phyloP scores from a whole-genome alignment of 192 early-diverging fungal species.

The Physocladia obscura region DNA sequence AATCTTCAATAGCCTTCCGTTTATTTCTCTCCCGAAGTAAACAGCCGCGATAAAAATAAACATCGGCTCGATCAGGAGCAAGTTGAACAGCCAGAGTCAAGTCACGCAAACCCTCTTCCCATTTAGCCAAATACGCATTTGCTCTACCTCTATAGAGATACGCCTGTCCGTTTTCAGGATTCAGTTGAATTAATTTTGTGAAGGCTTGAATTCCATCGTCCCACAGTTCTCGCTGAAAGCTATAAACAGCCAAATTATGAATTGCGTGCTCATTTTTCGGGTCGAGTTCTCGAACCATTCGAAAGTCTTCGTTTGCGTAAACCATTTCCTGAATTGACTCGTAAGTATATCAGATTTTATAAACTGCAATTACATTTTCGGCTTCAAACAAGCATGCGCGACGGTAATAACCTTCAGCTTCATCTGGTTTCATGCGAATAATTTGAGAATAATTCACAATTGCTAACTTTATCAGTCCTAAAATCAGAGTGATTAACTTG shows the following conservation, averaged over 20 bases:
- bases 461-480: constrained; percentile 47
- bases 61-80: constrained; percentile 38
- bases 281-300: constrained; percentile 51
- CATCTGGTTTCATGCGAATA: constrained; percentile 51
- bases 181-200: constrained; percentile 42
- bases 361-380: constrained; percentile 40
- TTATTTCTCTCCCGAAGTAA: constrained; percentile 45
- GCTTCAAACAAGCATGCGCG: constrained; percentile 52
- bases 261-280: constrained; percentile 53
- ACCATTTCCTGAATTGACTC: constrained; percentile 39
- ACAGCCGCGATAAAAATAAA: constrained; percentile 51
- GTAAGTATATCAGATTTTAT: neutral
- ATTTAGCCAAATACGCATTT: constrained; percentile 42
- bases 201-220: constrained; percentile 48
- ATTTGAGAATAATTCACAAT: constrained; percentile 56
- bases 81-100: constrained; percentile 46
- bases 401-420: constrained; percentile 52
- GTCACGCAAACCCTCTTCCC: constrained; percentile 50
- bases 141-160: constrained; percentile 43
- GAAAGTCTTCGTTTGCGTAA: constrained; percentile 57
- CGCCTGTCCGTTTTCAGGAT: constrained; percentile 40
- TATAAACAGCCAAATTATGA: constrained; percentile 50
- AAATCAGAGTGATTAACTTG: no score
- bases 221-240: constrained; percentile 52
- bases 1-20: constrained; percentile 50